Evolutionary conservation across 108 stramenopile species (phyloP), one percentile per base, ranked within the genome.

Genomic region (Skeletonema grethae): DNA sequence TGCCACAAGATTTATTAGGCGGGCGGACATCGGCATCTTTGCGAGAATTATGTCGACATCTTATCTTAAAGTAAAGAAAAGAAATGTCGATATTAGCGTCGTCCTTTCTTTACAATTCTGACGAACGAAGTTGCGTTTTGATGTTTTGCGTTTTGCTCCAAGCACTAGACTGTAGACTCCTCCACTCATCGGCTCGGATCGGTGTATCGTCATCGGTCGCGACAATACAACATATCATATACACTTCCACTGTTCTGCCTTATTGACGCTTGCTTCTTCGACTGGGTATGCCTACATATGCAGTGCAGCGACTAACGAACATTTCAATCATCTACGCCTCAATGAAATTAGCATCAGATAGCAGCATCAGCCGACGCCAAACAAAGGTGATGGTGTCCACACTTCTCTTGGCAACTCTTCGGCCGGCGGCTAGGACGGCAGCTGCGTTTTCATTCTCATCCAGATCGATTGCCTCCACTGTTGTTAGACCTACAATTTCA

Each of bases 361-460:
- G 8, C 50, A 53, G 50, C 50, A 48, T 16, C 46, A 53, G 50
- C 50, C 50, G 50, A 53, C 50, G 50, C 50, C 50, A 53, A 53
- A 53, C 50, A 22, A 53, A 53, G 50, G 50, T 53, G 50, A 53
- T 53, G 50, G 50, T 53, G 50, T 53, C 50, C 5, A 53, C 50
- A 53, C 50, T 53, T 53, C 50, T 53, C 7, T 53, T 53, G 50
- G 50, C 50, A 22, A n/a, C 50, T 4, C 50, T 53, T 53, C 50
- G 50, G 22, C 50, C 50, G 18, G 50, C 50, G 6, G 22, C 50
- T 53, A 53, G 50, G 22, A 53, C 50, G 1, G 36, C 36, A 38
- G 50, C 50, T 53, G 50, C 50, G 50, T 53, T 53, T 53, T 53
- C 50, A 53, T 53, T 53, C 50, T 53, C 50, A 2, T 22, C 50